phyloP scores from a whole-genome alignment of 306 rosid species.

The Cucurbita moschata region DNA sequence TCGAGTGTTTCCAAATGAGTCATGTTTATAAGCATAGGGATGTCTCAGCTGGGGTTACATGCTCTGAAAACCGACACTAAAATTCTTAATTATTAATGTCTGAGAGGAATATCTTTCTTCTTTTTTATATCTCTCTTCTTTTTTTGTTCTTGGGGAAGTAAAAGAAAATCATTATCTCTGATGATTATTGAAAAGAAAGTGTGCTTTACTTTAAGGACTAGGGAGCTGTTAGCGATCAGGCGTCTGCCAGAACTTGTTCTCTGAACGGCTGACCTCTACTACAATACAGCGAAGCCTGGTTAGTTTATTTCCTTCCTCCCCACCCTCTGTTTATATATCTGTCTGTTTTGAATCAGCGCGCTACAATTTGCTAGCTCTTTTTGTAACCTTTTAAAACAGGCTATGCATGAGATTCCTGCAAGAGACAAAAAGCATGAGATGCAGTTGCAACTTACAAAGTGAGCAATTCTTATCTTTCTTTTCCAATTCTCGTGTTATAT shows the following conservation, averaged over 20 bases:
- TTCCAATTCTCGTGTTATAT: slow-evolving; percentile 6
- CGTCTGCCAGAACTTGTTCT: slow-evolving; percentile 4
- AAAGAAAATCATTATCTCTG: slow-evolving; percentile 1
- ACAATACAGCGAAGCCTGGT: slow-evolving; percentile 1
- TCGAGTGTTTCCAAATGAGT: background rate
- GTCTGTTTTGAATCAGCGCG: background rate
- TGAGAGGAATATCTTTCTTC: slow-evolving; percentile 1
- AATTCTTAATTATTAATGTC: slow-evolving; percentile 8
- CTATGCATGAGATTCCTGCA: slow-evolving; percentile 78
- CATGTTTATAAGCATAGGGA: slow-evolving; percentile 12
- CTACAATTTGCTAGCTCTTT: background rate
- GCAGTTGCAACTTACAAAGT: slow-evolving; percentile 42
- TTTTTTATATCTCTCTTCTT: background rate
- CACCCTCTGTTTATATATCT: background rate
- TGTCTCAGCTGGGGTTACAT: slow-evolving; percentile 8
- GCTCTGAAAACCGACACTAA: slow-evolving; percentile 10
- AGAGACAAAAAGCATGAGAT: slow-evolving; percentile 74
- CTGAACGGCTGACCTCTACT: background rate
- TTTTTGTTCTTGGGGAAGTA: slow-evolving; percentile 1
- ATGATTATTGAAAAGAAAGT: slow-evolving; percentile 12
- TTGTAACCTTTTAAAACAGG: slow-evolving; percentile 59
- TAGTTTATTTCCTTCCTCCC: background rate
- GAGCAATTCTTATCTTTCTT: slow-evolving; percentile 16
- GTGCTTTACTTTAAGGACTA: slow-evolving; percentile 9
- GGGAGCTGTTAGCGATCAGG: slow-evolving; percentile 4